Evolutionary conservation across 345 rosid species (phyloP).

Genomic region (Ceriops zippeliana): DNA sequence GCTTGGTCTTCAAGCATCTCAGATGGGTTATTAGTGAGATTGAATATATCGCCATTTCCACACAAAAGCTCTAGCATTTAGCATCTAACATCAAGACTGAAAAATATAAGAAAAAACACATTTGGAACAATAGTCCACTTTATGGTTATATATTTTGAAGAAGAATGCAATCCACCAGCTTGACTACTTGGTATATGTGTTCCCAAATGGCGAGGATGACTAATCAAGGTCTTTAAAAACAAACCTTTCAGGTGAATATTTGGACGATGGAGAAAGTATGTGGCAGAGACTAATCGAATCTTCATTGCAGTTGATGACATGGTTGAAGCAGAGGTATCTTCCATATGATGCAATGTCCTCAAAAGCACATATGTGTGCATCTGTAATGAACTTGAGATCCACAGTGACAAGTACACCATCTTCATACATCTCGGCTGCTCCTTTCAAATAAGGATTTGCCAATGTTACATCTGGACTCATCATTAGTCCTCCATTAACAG

Average conservation of each 20-base stretch:
- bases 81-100: no score
- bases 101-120: background rate
- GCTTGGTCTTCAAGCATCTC: no score
- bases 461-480: slow-evolving; percentile 41
- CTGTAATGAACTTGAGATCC: slow-evolving; percentile 40
- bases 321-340: slow-evolving; percentile 60
- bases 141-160: no score
- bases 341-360: slow-evolving; percentile 61
- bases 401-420: slow-evolving; percentile 54
- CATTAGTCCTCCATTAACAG: slow-evolving; percentile 53
- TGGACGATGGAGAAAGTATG: slow-evolving; percentile 27
- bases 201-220: no score
- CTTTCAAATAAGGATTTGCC: slow-evolving; percentile 47
- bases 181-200: no score
- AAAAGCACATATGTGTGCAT: slow-evolving; percentile 54
- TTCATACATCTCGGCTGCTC: slow-evolving; percentile 78
- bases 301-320: slow-evolving; percentile 36
- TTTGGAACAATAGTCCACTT: no score
- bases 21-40: no score
- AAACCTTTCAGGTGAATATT: slow-evolving; percentile 35
- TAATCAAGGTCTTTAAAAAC: background rate
- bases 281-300: slow-evolving; percentile 39
- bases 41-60: no score
- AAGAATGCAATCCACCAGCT: no score
- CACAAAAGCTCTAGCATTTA: no score